Base-by-base conservation (phyloP, 257 asterid genomes). In the Solanum rostratum region DNA sequence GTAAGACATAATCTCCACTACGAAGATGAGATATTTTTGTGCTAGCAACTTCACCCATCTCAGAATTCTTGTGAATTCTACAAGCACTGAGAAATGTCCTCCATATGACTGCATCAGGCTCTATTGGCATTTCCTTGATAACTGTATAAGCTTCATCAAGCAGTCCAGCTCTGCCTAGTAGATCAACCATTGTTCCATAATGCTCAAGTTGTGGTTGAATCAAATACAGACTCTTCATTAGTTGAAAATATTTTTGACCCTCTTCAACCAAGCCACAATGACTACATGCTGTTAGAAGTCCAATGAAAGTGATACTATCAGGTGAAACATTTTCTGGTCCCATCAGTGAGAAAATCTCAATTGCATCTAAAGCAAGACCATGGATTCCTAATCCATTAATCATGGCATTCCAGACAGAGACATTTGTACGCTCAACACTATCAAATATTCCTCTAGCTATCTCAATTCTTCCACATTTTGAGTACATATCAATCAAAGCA, bases 131-230 rank as follows among this genome's bases (percentile, higher is more conserved):
- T 85, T 91, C 93, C 63, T 91, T 87, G 50, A 93, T 86, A 85
- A 91, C 83, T 71, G 86, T 85, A 86, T 85, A 89, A 60, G 97
- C 95, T 90, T 94, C 95, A 65, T 89, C 91, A 46, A 93, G 86
- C 74, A 89, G 90, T 45, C 94, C 97, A 66, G 95, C 96, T 85
- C 98, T 91, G 59, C 91, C 93, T 9, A 92, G 87, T 33, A 93
- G 88, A 87, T 93, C 98, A 83, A 93, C 91, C 98, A 93, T 93
- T 54, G 97, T 91, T 46, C 98, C 98, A 78, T 91, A 93, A 81
- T 95, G 98, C 92, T 92, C 97, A 74, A 92, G 92, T 79, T 93
- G 92, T 24, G 98, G 98, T 82, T 79, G 87, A 73, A 93, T 90
- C 30, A 84, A 87, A 85, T 84, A 93, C 11, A 24, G 37, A 37